Percentiles rank a stretch among this genome's conserved stretches.
phyloP scores from a whole-genome alignment of 2,329 filamentous ascomycete species.

The Penicillium sp. region DNA sequence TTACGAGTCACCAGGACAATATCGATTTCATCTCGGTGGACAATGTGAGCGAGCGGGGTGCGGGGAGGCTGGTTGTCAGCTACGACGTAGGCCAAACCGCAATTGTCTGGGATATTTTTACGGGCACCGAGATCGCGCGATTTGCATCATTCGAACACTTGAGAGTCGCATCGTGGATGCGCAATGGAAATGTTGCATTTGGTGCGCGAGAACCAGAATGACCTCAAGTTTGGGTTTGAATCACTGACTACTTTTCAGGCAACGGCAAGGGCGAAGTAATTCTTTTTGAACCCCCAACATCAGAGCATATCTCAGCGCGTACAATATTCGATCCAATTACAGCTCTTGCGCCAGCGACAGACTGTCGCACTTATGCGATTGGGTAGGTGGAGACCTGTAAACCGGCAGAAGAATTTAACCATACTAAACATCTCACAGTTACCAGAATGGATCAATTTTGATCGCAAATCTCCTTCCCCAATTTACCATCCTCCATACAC shows the following conservation, averaged over 20 bases:
- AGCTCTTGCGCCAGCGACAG: constrained; percentile 82
- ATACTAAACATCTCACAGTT: constrained; percentile 56
- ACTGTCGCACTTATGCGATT: constrained; percentile 94
- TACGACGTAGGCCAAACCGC: constrained; percentile 89
- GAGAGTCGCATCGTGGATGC: constrained; percentile 88
- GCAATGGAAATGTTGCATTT: constrained; percentile 94
- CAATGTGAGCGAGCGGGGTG: constrained; percentile 83
- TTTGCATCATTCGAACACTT: constrained; percentile 90
- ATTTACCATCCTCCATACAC: constrained; percentile 91
- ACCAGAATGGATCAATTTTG: constrained; percentile 91
- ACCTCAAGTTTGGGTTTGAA: constrained; percentile 1
- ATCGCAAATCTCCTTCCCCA: constrained; percentile 86
- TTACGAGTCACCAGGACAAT: constrained; percentile 79
- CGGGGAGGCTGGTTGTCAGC: constrained; percentile 84
- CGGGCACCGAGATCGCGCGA: constrained; percentile 84
- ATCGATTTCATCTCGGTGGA: constrained; percentile 85
- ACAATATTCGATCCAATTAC: constrained; percentile 96
- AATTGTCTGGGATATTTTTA: constrained; percentile 95
- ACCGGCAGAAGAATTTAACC: not conserved
- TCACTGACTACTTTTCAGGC: constrained; percentile 56
- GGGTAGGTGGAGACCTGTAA: constrained; percentile 61
- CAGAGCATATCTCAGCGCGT: constrained; percentile 85
- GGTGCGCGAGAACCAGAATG: constrained; percentile 59
- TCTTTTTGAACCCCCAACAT: constrained; percentile 88
- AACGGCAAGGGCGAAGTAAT: constrained; percentile 93